Base-by-base conservation (phyloP, 2,329 filamentous ascomycete species). In the Colletotrichum sp. region DNA sequence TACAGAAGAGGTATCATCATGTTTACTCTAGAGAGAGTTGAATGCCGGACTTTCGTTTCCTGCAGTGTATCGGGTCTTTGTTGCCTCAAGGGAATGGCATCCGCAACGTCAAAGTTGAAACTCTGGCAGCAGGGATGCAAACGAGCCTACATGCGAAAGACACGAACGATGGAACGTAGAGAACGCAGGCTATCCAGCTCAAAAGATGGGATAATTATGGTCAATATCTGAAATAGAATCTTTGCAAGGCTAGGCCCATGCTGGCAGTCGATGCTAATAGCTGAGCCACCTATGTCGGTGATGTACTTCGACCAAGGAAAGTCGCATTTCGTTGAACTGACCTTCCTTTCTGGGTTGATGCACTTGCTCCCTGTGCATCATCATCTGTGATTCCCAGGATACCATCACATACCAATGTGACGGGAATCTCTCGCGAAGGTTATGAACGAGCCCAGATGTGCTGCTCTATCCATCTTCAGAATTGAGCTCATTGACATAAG, bases 41-140 rank as follows among this genome's bases (percentile, higher is more conserved):
- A 9, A n/a, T 0, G 18, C 10, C 5, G 1, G 3, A 6, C 3
- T 0, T 3, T 0, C 39, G 5, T n/a, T 43, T 3, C 0, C 7
- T 39, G 36, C 1, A 39, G 8, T 10, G 39, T 6, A n/a, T 43
- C 9, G 1, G 1, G 8, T 6, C 6, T 43, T 10, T 10, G 0
- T 1, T 43, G 39, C 4, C 39, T 43, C 39, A 7, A 0, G 43
- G n/a, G 18, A 48, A 48, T n/a, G 43, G 3, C n/a, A 48, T 48
- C n/a, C n/a, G 43, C n/a, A n/a, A 0, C 10, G 18, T 48, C 1
- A 6, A 21, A 6, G 10, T 43, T 43, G 39, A 43, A 18, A 43
- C 39, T 43, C 5, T 48, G 43, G 43, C 18, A 21, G 0, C n/a
- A 2, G 6, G 43, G 6, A 3, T 21, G 10, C 6, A 13, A 0